Percentiles rank a stretch among this genome's conserved stretches.
Evolutionary conservation across 495 filamentous ascomycete species (phyloP).

Genomic region (Trichoderma gamsii): DNA sequence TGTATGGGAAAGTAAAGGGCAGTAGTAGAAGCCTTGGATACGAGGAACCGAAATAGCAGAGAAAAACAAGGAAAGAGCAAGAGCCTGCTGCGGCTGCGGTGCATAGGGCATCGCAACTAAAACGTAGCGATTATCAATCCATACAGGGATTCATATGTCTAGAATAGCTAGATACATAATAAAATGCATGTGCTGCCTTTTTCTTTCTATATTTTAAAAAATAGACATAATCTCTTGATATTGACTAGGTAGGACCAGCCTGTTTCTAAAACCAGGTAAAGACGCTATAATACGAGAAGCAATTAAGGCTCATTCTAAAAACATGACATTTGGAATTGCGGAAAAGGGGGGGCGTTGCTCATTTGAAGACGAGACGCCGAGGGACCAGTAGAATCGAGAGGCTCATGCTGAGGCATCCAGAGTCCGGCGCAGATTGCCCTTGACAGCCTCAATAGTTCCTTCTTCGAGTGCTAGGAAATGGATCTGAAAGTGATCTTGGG

Average conservation of each 20-base stretch:
- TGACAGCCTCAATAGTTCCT: constrained; percentile 50
- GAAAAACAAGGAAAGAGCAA: not conserved
- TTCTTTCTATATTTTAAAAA: too few species aligned
- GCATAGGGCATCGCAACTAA: not conserved
- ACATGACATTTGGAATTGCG: not conserved
- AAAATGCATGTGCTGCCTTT: too few species aligned
- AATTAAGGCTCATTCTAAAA: not conserved
- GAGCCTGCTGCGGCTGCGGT: not conserved
- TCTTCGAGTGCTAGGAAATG: constrained; percentile 62
- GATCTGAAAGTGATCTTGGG: too few species aligned
- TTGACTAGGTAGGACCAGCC: not conserved
- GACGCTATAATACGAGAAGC: not conserved
- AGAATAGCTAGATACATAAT: too few species aligned
- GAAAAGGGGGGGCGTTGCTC: not conserved
- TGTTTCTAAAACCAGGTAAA: not conserved
- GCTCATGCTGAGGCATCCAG: constrained; percentile 31
- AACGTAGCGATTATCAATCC: too few species aligned
- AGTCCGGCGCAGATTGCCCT: constrained; percentile 54
- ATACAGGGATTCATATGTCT: too few species aligned
- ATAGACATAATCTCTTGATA: not conserved
- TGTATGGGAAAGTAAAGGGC: not conserved
- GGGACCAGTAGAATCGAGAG: not conserved
- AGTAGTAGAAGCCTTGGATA: too few species aligned
- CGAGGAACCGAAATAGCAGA: too few species aligned
- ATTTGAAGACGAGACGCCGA: not conserved